A percentile compares a stretch with the other conserved stretches of the same genome.
These are phyloP conservation scores for Penicillium verrucosum DNA, from an alignment of 2,329 filamentous ascomycete genomes.

Conservation along the genomic window DNA sequence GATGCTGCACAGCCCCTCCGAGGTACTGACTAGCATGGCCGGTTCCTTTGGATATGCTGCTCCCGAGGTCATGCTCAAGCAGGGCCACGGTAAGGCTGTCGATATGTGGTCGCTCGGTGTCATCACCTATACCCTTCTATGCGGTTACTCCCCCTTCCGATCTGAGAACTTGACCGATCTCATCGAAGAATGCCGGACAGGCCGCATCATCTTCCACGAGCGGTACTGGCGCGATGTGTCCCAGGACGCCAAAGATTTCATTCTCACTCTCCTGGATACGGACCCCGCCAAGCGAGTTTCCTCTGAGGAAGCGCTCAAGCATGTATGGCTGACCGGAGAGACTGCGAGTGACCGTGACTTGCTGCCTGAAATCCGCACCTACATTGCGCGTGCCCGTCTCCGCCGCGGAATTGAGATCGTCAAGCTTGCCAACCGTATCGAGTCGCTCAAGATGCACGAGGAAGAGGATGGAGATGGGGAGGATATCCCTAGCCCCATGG, in stretches of 20 bases:
- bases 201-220: constrained; percentile 88
- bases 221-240: constrained; percentile 98
- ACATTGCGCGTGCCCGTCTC: constrained; percentile 86
- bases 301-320: constrained; percentile 74
- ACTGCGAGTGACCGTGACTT: constrained; percentile 94
- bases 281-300: constrained; percentile 72
- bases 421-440: constrained; percentile 93
- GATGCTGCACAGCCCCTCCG: constrained; percentile 86
- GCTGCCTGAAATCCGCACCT: constrained; percentile 92
- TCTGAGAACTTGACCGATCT: constrained; percentile 90
- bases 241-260: constrained; percentile 92
- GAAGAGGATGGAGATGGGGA: constrained; percentile 80
- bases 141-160: constrained; percentile 96
- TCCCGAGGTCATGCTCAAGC: constrained; percentile 96
- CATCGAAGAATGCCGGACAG: constrained; percentile 87
- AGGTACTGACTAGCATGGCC: constrained; percentile 96
- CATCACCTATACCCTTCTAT: constrained; percentile 96
- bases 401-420: constrained; percentile 92
- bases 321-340: constrained; percentile 87
- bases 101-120: constrained; percentile 99
- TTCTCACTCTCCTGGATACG: constrained; percentile 73
- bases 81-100: constrained; percentile 94
- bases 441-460: constrained; percentile 88
- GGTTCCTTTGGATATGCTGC: constrained; percentile 97
- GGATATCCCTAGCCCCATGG: constrained; percentile 57